A percentile compares a stretch with the other conserved stretches of the same genome.
Evolutionary conservation across 2,329 filamentous ascomycete genomes (phyloP).

Genomic region (Calonectria leucothoes): DNA sequence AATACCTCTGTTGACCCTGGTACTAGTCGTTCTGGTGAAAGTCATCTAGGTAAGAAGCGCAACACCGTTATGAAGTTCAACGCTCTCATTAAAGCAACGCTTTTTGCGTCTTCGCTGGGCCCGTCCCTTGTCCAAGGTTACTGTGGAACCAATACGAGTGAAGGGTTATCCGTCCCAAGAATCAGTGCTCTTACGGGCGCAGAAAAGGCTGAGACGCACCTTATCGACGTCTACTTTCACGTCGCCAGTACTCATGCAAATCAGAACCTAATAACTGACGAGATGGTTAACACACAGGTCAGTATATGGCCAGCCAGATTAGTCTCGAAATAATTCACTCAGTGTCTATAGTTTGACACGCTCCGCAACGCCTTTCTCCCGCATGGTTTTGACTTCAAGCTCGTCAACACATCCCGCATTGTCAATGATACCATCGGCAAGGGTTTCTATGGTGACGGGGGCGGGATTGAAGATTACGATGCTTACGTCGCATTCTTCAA

Average conservation of each 20-base stretch:
- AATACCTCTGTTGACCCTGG: background rate
- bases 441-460: background rate
- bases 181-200: background rate
- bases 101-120: background rate
- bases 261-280: background rate
- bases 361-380: background rate
- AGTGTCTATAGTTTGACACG: background rate
- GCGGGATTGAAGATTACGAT: slow-evolving; percentile 14
- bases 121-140: background rate
- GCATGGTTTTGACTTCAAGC: background rate
- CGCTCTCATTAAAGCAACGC: background rate
- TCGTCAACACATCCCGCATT: background rate
- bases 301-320: background rate
- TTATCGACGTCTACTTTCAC: background rate
- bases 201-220: background rate
- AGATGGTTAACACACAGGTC: background rate
- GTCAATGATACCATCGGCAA: background rate
- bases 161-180: background rate
- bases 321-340: background rate
- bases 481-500: slow-evolving; percentile 18
- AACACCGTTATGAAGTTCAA: background rate
- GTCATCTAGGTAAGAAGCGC: background rate
- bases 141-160: background rate
- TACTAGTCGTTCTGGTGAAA: background rate
- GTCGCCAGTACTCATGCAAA: background rate